These are phyloP conservation scores for Cytidiella melzeri DNA, from an alignment of 768 basidiomycete genomes.

Conservation along the genomic window DNA sequence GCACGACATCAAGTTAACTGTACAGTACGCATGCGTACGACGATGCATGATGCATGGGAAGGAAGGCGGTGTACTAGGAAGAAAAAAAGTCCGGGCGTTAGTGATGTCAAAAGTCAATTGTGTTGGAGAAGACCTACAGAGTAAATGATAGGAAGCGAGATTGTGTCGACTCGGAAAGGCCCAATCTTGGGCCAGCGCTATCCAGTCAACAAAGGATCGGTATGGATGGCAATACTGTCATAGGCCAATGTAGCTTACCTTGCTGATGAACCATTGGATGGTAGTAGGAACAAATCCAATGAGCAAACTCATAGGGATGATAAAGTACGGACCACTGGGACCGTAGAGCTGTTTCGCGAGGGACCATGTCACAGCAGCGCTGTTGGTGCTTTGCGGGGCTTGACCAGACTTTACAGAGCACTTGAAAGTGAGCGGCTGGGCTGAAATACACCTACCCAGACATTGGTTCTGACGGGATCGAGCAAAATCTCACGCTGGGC, in stretches of 20 bases:
- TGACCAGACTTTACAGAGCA: constrained; percentile 34
- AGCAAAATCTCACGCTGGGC: constrained; percentile 49
- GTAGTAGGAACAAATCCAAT: constrained; percentile 47
- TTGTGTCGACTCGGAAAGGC: constrained; percentile 39
- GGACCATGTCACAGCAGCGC: constrained; percentile 57
- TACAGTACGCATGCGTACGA: no score
- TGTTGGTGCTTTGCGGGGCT: constrained; percentile 45
- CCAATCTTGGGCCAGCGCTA: constrained; percentile 53
- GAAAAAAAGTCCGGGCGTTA: no score
- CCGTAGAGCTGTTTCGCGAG: constrained; percentile 55
- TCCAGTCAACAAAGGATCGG: neutral
- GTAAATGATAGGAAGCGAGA: constrained; percentile 53
- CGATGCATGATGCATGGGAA: no score
- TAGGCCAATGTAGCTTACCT: constrained; percentile 27
- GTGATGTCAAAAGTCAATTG: no score
- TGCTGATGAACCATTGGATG: constrained; percentile 49
- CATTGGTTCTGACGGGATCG: constrained; percentile 46
- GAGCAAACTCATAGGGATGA: constrained; percentile 46
- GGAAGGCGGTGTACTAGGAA: no score
- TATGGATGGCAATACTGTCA: neutral
- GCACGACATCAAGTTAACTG: no score
- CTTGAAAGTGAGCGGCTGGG: no score
- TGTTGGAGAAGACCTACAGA: no score
- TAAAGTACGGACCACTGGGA: constrained; percentile 45
- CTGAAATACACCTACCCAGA: constrained; percentile 34